Conservation (phyloP, 1,284 basidiomycete genomes). For the Golubevia sp. region DNA sequence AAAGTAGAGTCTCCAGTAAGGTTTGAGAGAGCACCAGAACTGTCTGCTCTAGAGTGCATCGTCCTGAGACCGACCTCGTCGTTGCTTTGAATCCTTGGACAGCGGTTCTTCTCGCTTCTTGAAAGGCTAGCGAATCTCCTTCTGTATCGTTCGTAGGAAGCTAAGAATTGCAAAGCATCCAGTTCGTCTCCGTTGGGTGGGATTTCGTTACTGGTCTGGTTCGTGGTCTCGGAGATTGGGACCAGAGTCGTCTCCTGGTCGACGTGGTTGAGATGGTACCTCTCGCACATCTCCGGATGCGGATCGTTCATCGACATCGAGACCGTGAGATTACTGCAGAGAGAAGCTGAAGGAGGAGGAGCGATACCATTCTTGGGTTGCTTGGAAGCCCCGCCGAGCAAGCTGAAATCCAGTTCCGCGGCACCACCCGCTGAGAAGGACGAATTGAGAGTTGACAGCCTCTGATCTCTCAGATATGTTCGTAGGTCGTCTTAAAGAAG, state of each 20-base stretch:
- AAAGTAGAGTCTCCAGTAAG: conserved; percentile 16
- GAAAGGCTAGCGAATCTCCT: conserved; percentile 1
- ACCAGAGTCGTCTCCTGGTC: too few relatives aligned
- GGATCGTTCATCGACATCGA: background rate
- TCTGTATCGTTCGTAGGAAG: conserved; percentile 32
- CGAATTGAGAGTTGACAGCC: background rate
- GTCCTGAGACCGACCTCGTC: background rate
- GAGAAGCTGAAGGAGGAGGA: background rate
- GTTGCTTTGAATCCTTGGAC: too few relatives aligned
- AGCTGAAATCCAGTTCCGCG: background rate
- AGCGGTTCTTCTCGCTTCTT: background rate
- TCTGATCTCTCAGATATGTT: background rate
- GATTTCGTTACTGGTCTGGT: too few relatives aligned
- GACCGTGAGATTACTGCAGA: background rate
- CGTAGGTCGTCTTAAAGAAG: background rate
- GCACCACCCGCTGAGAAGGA: background rate
- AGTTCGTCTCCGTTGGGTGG: conserved; percentile 22
- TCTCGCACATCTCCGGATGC: background rate
- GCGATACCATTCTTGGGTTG: too few relatives aligned
- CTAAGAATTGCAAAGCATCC: conserved; percentile 38
- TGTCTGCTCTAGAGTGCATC: conserved; percentile 5
- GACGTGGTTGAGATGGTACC: background rate
- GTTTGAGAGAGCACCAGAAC: conserved; percentile 16
- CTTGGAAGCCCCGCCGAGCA: background rate
- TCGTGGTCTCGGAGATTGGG: too few relatives aligned